Conservation (phyloP, 345 rosid species). For the sweet orange (Citrus sinensis) region DVS_A1.0 CM039163.1:45735501-45736000, state of each 20-base stretch:
- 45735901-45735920: slow-evolving; percentile 72
- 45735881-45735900: slow-evolving; percentile 95
- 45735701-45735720: not conserved
- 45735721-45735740: not conserved
- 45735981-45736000: slow-evolving; percentile 78
- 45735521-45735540: not conserved
- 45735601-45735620: not conserved
- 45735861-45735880: slow-evolving; percentile 94
- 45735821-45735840: slow-evolving; percentile 55
- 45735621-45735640: not conserved
- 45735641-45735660: not conserved
- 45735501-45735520: too few species aligned
- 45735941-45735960: slow-evolving; percentile 99
- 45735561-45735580: not conserved
- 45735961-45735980: slow-evolving; percentile 81
- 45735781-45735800: slow-evolving; percentile 10
- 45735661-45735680: not conserved
- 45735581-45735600: not conserved
- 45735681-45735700: not conserved
- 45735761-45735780: not conserved
- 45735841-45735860: slow-evolving; percentile 85
- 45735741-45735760: slow-evolving; percentile 5
- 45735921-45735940: slow-evolving; percentile 75
- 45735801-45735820: slow-evolving; percentile 67
- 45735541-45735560: not conserved